A percentile compares a stretch with the other conserved stretches of the same genome.
phyloP scores from a whole-genome alignment of 1,284 basidiomycete species.

The Ceratobasidium sp. region DNA sequence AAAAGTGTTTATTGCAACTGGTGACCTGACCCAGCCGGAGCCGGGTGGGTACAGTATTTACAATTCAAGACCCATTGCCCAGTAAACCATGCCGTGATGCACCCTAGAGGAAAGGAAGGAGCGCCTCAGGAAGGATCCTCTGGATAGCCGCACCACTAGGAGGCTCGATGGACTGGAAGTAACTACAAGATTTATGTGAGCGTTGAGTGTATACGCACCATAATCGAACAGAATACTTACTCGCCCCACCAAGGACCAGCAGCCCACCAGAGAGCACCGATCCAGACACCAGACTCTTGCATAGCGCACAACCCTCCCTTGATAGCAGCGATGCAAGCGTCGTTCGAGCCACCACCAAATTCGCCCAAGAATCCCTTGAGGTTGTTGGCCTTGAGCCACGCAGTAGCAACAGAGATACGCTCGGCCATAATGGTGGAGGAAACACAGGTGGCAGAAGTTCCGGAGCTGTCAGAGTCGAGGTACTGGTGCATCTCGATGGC shows the following conservation, averaged over 20 bases:
- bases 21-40: too few species aligned
- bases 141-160: conserved; percentile 61
- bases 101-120: conserved; percentile 60
- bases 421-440: conserved; percentile 64
- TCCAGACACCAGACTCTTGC: conserved; percentile 65
- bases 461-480: conserved; percentile 68
- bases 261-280: conserved; percentile 53
- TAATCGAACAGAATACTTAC: conserved; percentile 6
- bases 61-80: background rate
- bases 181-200: conserved; percentile 1
- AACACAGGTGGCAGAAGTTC: conserved; percentile 62
- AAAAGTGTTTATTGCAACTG: too few species aligned
- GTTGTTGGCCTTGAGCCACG: conserved; percentile 64
- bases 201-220: background rate
- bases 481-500: conserved; percentile 74
- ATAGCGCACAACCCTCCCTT: conserved; percentile 63
- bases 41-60: background rate
- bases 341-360: conserved; percentile 64
- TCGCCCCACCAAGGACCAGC: conserved; percentile 40
- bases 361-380: conserved; percentile 70
- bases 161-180: conserved; percentile 52
- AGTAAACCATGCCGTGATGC: background rate
- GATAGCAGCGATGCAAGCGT: conserved; percentile 59
- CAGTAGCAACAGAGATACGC: conserved; percentile 61
- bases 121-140: conserved; percentile 61